Percentiles rank a stretch among this genome's conserved stretches.
Conservation (phyloP, 1,284 basidiomycete genomes). For the Ustilago hordei region DNA sequence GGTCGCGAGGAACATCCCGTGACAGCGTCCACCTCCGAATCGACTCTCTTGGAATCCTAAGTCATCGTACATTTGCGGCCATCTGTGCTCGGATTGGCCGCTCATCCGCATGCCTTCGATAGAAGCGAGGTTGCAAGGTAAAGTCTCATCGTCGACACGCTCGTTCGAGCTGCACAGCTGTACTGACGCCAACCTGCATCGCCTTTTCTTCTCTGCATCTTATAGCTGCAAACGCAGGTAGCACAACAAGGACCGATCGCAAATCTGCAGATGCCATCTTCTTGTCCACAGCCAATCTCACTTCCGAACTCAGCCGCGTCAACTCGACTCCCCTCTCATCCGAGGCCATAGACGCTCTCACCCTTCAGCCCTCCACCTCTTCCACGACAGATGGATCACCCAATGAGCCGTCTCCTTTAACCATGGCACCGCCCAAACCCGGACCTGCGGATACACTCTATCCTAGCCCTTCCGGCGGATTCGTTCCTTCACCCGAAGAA, state of each 20-base stretch:
- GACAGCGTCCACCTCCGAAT: not conserved
- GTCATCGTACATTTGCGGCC: not conserved
- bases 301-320: constrained; percentile 45
- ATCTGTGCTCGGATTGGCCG: not conserved
- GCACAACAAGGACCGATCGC: constrained; percentile 29
- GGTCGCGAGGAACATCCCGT: not conserved
- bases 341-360: constrained; percentile 28
- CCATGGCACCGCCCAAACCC: constrained; percentile 51
- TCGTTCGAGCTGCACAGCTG: not conserved
- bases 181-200: constrained; percentile 3
- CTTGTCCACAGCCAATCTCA: constrained; percentile 29
- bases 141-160: not conserved
- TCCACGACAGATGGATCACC: constrained; percentile 13
- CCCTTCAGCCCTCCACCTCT: constrained; percentile 18
- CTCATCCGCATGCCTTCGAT: constrained; percentile 33
- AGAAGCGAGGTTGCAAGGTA: constrained; percentile 43
- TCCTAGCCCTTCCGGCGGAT: constrained; percentile 55
- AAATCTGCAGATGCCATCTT: constrained; percentile 48
- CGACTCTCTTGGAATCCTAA: not conserved
- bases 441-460: constrained; percentile 54
- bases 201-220: not conserved
- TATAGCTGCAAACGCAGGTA: constrained; percentile 33
- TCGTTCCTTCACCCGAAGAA: constrained; percentile 56
- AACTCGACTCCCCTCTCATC: constrained; percentile 45
- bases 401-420: constrained; percentile 31